Evolutionary conservation across 2,329 filamentous ascomycete genomes (phyloP).

Genomic region (Cadophora sp.): DNA sequence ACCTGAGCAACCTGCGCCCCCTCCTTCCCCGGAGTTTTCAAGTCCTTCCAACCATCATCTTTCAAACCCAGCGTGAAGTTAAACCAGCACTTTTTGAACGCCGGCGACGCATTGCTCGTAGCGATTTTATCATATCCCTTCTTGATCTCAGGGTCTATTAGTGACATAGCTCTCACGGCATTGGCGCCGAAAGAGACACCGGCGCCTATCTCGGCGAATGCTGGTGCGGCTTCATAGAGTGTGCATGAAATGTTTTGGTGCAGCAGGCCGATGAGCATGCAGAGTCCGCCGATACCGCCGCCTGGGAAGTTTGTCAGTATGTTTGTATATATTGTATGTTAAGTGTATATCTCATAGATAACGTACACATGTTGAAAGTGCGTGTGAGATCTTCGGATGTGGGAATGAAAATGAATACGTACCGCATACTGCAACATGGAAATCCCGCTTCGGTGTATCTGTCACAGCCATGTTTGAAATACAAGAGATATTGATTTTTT

Average conservation of each 20-base stretch:
- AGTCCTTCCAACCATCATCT: conserved; percentile 35
- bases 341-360: background rate
- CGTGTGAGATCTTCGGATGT: background rate
- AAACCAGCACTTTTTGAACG: conserved; percentile 40
- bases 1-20: conserved; percentile 26
- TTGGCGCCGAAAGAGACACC: conserved; percentile 44
- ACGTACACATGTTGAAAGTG: background rate
- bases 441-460: conserved; percentile 35
- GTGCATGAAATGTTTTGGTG: conserved; percentile 40
- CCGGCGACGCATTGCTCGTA: conserved; percentile 37
- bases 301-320: conserved; percentile 25
- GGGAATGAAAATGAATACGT: conserved; percentile 8
- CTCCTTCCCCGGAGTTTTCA: conserved; percentile 31
- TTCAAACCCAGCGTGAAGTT: conserved; percentile 40
- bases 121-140: conserved; percentile 36
- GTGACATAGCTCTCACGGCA: conserved; percentile 39
- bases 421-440: conserved; percentile 43
- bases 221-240: conserved; percentile 41
- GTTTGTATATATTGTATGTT: background rate
- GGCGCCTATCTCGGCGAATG: conserved; percentile 44
- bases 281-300: conserved; percentile 43
- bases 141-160: conserved; percentile 40
- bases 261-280: conserved; percentile 41
- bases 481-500: too few species aligned
- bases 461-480: conserved; percentile 27